Percentiles rank a stretch among this genome's conserved stretches.
These are phyloP conservation scores for Leptosphaerulina australis DNA, from an alignment of 2,329 filamentous ascomycete genomes.

Conservation along the genomic window DNA sequence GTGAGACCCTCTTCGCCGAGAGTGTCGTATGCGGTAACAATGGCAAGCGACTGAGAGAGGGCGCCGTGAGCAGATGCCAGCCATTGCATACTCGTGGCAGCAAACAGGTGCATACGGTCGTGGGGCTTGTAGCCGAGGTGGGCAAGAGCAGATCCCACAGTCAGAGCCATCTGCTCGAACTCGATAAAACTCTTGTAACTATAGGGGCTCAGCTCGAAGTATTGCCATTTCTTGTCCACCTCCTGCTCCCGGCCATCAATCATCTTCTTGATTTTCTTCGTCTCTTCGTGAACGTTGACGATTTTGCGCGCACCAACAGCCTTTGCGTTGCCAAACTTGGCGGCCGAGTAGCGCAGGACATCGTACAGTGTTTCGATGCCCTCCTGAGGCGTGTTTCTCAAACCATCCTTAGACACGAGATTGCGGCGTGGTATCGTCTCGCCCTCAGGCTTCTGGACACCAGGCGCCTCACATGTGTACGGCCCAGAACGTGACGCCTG, in stretches of 20 bases:
- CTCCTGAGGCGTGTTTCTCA: conserved; percentile 68
- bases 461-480: conserved; percentile 75
- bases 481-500: conserved; percentile 67
- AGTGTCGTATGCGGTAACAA: conserved; percentile 95
- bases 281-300: conserved; percentile 78
- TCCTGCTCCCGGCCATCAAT: conserved; percentile 79
- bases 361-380: conserved; percentile 80
- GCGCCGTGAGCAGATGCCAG: conserved; percentile 79
- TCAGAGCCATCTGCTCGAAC: conserved; percentile 72
- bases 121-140: conserved; percentile 71
- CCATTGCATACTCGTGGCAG: conserved; percentile 82
- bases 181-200: conserved; percentile 78
- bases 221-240: conserved; percentile 90
- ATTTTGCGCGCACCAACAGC: conserved; percentile 71
- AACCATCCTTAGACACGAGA: conserved; percentile 70
- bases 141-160: conserved; percentile 74
- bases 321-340: conserved; percentile 60
- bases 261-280: conserved; percentile 87
- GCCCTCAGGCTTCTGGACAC: conserved; percentile 71
- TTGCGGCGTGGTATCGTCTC: conserved; percentile 86
- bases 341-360: conserved; percentile 72
- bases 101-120: conserved; percentile 80
- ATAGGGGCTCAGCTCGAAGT: conserved; percentile 82
- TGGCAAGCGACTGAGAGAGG: conserved; percentile 82
- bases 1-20: conserved; percentile 82